These are phyloP conservation scores for Coemansia sp. DNA, from an alignment of 192 early-diverging fungal species.

Conservation along the genomic window DNA sequence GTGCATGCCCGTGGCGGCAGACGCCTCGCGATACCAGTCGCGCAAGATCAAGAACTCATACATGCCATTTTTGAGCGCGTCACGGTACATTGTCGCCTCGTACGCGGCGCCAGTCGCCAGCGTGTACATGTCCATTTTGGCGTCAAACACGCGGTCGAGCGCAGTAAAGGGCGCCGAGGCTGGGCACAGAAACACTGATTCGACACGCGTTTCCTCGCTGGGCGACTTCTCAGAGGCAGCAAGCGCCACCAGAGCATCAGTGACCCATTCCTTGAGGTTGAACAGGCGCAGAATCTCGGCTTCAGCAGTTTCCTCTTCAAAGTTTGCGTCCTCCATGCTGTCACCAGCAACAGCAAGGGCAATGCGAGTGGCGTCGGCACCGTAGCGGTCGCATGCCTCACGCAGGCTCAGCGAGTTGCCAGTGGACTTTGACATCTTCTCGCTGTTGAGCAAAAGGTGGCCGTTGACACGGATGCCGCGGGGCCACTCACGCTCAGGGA, in stretches of 20 bases:
- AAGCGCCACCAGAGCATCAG: conserved; percentile 63
- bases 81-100: conserved; percentile 80
- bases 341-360: conserved; percentile 97
- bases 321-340: conserved; percentile 97
- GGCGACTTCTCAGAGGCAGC: conserved; percentile 56
- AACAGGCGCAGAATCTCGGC: conserved; percentile 90
- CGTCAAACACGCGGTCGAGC: conserved; percentile 83
- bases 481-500: conserved; percentile 92
- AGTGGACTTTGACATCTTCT: conserved; percentile 98
- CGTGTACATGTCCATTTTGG: conserved; percentile 80
- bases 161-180: conserved; percentile 62
- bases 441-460: conserved; percentile 89
- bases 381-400: conserved; percentile 79
- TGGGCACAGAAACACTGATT: conserved; percentile 50
- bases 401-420: conserved; percentile 91
- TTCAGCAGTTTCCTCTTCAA: conserved; percentile 92
- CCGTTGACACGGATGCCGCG: conserved; percentile 85
- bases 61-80: conserved; percentile 87
- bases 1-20: conserved; percentile 77
- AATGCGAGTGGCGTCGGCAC: conserved; percentile 95
- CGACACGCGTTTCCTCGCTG: conserved; percentile 23
- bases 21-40: conserved; percentile 85
- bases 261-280: conserved; percentile 89
- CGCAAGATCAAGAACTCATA: conserved; percentile 86
- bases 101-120: conserved; percentile 71